Percentiles rank a stretch among this genome's conserved stretches.
Evolutionary conservation across 164 flowering plant genomes (phyloP).

Genomic region (Liquidambar formosana): DNA sequence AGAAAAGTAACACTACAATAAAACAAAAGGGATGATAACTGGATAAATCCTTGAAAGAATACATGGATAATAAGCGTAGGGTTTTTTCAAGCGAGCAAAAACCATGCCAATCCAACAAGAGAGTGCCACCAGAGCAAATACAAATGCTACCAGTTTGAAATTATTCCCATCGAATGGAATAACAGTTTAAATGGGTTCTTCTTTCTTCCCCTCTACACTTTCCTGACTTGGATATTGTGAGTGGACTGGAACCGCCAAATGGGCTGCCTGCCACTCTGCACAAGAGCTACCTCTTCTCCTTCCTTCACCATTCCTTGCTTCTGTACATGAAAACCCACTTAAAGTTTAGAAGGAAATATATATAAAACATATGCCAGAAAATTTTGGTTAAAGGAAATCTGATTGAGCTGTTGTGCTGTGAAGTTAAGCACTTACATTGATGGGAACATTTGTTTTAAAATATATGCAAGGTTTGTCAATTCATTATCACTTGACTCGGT

Average conservation of each 20-base stretch:
- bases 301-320: conserved; percentile 89
- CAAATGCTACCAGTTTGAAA: background rate
- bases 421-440: background rate
- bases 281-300: conserved; percentile 91
- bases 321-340: conserved; percentile 31
- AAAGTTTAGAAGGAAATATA: background rate
- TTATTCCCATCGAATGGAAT: too few relatives aligned
- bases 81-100: background rate
- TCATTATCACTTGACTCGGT: too few relatives aligned
- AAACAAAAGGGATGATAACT: background rate
- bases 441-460: too few relatives aligned
- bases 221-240: conserved; percentile 90
- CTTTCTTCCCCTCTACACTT: conserved; percentile 36
- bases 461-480: too few relatives aligned
- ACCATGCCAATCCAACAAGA: background rate
- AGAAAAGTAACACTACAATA: background rate
- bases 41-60: background rate
- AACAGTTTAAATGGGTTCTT: background rate
- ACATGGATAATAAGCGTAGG: background rate
- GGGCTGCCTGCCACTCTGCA: conserved; percentile 92
- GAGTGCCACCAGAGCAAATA: background rate
- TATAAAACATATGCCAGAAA: too few relatives aligned
- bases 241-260: conserved; percentile 96
- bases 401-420: background rate
- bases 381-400: background rate